Evolutionary conservation across 495 filamentous ascomycete genomes (phyloP).

Genomic region (Friedmanniomyces endolithicus): DNA sequence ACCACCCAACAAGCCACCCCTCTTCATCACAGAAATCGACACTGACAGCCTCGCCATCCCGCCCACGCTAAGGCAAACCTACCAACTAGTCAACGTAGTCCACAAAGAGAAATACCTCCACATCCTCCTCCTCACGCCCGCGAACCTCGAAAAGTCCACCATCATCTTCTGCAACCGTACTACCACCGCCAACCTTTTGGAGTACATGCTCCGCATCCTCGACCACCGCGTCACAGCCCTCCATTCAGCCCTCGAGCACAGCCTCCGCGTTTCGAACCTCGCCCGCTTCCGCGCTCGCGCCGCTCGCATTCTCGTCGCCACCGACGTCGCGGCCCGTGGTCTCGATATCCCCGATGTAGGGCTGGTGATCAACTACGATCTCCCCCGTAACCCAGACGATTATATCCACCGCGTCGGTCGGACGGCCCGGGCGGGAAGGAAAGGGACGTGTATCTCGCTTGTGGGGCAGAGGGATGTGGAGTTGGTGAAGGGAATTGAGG

Average conservation of each 20-base stretch:
- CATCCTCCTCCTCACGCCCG: conserved; percentile 67
- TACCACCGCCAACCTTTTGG: conserved; percentile 72
- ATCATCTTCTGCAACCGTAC: conserved; percentile 97
- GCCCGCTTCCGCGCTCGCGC: conserved; percentile 85
- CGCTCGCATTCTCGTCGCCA: conserved; percentile 82
- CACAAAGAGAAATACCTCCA: conserved; percentile 92
- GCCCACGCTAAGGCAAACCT: conserved; percentile 65
- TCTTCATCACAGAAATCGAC: conserved; percentile 81
- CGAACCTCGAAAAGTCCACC: conserved; percentile 56
- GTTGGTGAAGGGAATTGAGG: conserved; percentile 76
- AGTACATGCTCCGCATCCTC: conserved; percentile 70
- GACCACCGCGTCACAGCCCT: conserved; percentile 82
- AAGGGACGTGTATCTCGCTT: conserved; percentile 72
- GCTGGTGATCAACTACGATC: conserved; percentile 87
- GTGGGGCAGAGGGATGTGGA: conserved; percentile 86
- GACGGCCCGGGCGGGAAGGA: conserved; percentile 79
- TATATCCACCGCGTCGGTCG: conserved; percentile 95
- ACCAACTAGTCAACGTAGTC: conserved; percentile 74
- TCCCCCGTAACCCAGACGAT: conserved; percentile 89
- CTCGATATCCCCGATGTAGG: conserved; percentile 89
- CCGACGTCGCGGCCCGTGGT: conserved; percentile 90
- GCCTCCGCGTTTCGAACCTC: conserved; percentile 71
- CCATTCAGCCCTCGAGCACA: conserved; percentile 73
- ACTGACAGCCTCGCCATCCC: conserved; percentile 63
- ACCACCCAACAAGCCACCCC: conserved; percentile 52